These are phyloP conservation scores for Mallotus japonicus DNA, from an alignment of 441 rosid species.

Conservation along the genomic window DNA sequence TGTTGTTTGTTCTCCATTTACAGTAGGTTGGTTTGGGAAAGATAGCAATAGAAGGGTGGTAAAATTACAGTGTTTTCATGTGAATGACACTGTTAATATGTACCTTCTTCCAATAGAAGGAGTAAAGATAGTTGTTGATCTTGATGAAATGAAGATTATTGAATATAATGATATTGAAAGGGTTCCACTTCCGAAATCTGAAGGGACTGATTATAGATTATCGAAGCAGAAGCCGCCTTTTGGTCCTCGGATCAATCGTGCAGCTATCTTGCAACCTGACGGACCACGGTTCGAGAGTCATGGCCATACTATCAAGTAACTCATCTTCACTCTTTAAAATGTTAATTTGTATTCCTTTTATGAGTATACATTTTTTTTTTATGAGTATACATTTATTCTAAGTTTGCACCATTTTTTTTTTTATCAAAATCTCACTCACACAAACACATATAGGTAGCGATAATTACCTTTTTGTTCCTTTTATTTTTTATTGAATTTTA, in stretches of 20 bases:
- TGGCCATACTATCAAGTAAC: constrained; percentile 37
- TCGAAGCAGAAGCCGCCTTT: constrained; percentile 32
- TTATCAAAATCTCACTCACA: too few species aligned
- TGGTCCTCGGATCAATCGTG: constrained; percentile 32
- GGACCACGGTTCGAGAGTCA: constrained; percentile 34
- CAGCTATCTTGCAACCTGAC: constrained; percentile 14
- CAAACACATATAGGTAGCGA: too few species aligned
- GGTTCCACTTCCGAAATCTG: constrained; percentile 39
- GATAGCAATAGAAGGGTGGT: constrained; percentile 21
- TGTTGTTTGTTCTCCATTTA: constrained; percentile 24
- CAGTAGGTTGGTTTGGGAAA: constrained; percentile 42
- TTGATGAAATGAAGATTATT: constrained; percentile 37
- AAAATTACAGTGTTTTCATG: constrained; percentile 29
- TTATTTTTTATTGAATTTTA: too few species aligned
- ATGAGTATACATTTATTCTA: too few species aligned
- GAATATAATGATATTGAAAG: constrained; percentile 26
- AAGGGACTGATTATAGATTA: constrained; percentile 41
- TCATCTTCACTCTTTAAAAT: neutral
- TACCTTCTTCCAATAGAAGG: constrained; percentile 47
- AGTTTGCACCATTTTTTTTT: too few species aligned
- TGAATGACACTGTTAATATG: constrained; percentile 36
- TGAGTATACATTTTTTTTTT: too few species aligned
- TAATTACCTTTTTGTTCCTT: too few species aligned
- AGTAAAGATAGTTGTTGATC: constrained; percentile 28
- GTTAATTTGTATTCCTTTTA: too few species aligned